Evolutionary conservation across 2,329 filamentous ascomycete genomes (phyloP), one percentile per base, ranked within the genome.

Genomic region (Phaeosphaeriaceae sp.): DNA sequence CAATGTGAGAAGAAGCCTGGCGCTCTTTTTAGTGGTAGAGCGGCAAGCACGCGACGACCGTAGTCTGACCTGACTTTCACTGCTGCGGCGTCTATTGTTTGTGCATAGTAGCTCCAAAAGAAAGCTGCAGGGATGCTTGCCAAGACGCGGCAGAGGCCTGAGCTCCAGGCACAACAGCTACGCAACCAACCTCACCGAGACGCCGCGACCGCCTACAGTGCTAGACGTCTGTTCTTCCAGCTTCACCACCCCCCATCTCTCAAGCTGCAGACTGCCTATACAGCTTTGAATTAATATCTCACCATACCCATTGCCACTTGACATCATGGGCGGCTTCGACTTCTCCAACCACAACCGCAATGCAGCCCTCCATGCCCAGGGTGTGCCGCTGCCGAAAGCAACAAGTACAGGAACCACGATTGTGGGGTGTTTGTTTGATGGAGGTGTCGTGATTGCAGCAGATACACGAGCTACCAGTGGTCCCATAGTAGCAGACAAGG

Each of bases 321-420:
- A 60, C 78, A 87, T 71, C 68, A 99, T 99, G 94, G 87, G 90
- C 68, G 68, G 68, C 64, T 71, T 71, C 66, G 68, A 97, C 81
- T 99, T 99, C 84, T 95, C 92, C 77, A 99, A 99, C 84, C 94
- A 97, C 86, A 96, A 96, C 85, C 91, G 94, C 82, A 99, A 99
- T 85, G 86, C 89, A 74, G 93, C 93, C 60, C 86, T 99, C 64
- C 93, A 97, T 76, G 91, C 93, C 67, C 87, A 88, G 77, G 95
- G 95, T 65, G 88, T 97, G 43, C 94, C 94, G 55, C 82, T 97
- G 52, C 94, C 95, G 68, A 97, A 97, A 81, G 94, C 94, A 56
- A 99, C 94, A 54, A 97, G 92, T 79, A 99, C 94, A 54, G 94
- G 94, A 81, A 99, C 94, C 52, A 99, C 94, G 60, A 99, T 99